phyloP scores from a whole-genome alignment of 2,329 filamentous ascomycete species.

The Thielaviopsis populi region DNA sequence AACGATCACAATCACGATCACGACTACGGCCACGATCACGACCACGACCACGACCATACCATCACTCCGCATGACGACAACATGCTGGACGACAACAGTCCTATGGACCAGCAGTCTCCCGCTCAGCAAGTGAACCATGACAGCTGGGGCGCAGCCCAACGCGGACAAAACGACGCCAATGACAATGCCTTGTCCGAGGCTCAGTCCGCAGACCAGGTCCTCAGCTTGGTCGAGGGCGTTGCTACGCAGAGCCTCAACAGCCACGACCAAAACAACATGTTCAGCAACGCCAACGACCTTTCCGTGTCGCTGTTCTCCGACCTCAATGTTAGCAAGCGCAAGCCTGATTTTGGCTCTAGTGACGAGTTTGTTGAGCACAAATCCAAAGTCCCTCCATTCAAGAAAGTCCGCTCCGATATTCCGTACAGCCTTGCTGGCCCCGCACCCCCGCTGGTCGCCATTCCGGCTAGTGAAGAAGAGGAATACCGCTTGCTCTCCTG shows the following conservation, averaged over 20 bases:
- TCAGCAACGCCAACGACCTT: not conserved
- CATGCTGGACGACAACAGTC: not conserved
- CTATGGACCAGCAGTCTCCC: slow-evolving; percentile 15
- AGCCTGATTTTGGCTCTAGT: slow-evolving; percentile 35
- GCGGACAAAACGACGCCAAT: not conserved
- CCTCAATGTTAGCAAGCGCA: slow-evolving; percentile 40
- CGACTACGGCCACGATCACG: no score
- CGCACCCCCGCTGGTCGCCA: slow-evolving; percentile 2
- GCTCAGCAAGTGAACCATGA: slow-evolving; percentile 17
- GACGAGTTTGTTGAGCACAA: slow-evolving; percentile 33
- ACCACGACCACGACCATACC: slow-evolving; percentile 22
- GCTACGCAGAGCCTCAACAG: slow-evolving; percentile 38
- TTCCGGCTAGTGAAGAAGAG: slow-evolving; percentile 25
- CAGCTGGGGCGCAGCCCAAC: not conserved
- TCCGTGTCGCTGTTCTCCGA: slow-evolving; percentile 19
- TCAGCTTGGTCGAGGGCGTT: slow-evolving; percentile 37
- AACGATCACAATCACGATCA: not conserved
- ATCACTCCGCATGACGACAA: slow-evolving; percentile 18
- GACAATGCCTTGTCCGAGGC: slow-evolving; percentile 9
- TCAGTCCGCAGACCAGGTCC: slow-evolving; percentile 35
- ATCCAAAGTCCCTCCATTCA: slow-evolving; percentile 27
- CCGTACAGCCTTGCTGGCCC: not conserved
- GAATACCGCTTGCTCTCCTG: slow-evolving; percentile 34
- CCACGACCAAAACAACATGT: slow-evolving; percentile 2
- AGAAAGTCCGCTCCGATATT: slow-evolving; percentile 38